Conservation (phyloP, 192 early-diverging fungal genomes). For the Umbelopsis isabellina region DNA sequence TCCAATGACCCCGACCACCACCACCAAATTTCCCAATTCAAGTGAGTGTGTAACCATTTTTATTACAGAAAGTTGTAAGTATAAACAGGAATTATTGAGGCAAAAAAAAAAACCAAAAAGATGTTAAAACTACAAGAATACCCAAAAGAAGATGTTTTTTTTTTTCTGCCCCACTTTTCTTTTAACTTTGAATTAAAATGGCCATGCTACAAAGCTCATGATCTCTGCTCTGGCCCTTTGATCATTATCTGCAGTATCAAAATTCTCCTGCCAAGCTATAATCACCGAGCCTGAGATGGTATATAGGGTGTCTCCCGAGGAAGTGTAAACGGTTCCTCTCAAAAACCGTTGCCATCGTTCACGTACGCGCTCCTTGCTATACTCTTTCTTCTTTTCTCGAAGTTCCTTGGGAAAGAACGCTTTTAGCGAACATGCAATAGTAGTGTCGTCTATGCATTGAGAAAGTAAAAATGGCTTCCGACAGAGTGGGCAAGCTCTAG, state of each 20-base stretch:
- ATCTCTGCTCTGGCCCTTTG: slow-evolving; percentile 16
- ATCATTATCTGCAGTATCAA: neutral
- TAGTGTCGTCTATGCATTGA: slow-evolving; percentile 18
- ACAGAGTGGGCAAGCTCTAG: slow-evolving; percentile 20
- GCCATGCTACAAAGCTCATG: slow-evolving; percentile 20
- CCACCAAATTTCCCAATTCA: too few relatives aligned
- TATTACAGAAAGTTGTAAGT: too few relatives aligned
- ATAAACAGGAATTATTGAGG: too few relatives aligned
- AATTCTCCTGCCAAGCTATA: slow-evolving; percentile 14
- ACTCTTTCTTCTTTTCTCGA: slow-evolving; percentile 7
- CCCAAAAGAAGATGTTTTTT: too few relatives aligned
- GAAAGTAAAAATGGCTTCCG: slow-evolving; percentile 14
- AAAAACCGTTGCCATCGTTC: slow-evolving; percentile 21
- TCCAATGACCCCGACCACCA: too few relatives aligned
- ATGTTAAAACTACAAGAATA: too few relatives aligned
- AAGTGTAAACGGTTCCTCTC: slow-evolving; percentile 8
- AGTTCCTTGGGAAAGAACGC: slow-evolving; percentile 17
- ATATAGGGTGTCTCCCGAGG: slow-evolving; percentile 13
- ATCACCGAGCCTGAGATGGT: slow-evolving; percentile 17
- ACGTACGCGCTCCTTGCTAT: slow-evolving; percentile 15
- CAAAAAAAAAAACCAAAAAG: too few relatives aligned
- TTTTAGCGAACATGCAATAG: neutral
- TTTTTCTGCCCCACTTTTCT: neutral
- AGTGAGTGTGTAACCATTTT: too few relatives aligned
- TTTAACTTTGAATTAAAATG: neutral